A percentile compares a stretch with the other conserved stretches of the same genome.
phyloP scores from a whole-genome alignment of 331 rosid species.

The Arachis monticola region DNA sequence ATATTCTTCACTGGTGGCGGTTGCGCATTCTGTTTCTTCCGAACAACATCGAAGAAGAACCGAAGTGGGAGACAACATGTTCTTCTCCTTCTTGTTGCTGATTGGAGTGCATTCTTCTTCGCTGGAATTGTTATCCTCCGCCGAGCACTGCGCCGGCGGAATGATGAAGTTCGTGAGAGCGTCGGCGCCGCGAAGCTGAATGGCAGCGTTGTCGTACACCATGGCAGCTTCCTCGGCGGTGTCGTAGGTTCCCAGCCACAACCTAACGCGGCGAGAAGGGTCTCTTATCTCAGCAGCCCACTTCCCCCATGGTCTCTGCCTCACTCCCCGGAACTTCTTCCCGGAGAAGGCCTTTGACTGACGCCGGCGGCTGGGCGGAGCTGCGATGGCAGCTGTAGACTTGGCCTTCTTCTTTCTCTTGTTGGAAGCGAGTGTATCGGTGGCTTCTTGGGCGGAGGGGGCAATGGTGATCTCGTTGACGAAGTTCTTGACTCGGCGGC shows the following conservation, averaged over 20 bases:
- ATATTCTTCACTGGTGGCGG: conserved; percentile 10
- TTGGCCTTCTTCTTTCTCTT: background rate
- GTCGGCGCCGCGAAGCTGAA: conserved; percentile 81
- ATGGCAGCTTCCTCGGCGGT: conserved; percentile 93
- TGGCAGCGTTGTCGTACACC: conserved; percentile 90
- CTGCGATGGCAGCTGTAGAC: background rate
- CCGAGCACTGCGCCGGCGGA: conserved; percentile 31
- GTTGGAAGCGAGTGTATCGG: conserved; percentile 19
- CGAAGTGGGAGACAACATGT: conserved; percentile 64
- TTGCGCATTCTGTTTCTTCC: conserved; percentile 55
- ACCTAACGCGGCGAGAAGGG: conserved; percentile 65
- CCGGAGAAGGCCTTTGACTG: conserved; percentile 29
- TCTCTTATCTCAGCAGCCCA: conserved; percentile 99
- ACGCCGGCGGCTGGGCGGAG: conserved; percentile 28
- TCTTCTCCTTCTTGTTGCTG: conserved; percentile 15
- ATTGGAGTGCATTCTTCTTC: conserved; percentile 53
- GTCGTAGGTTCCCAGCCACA: conserved; percentile 85
- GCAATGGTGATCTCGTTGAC: conserved; percentile 68
- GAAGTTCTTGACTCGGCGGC: conserved; percentile 65
- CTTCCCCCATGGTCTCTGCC: conserved; percentile 94
- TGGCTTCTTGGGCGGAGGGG: conserved; percentile 27
- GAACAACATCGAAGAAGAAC: conserved; percentile 61
- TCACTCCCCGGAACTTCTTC: conserved; percentile 83
- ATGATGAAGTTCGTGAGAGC: conserved; percentile 78
- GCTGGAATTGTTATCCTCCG: conserved; percentile 47